Conservation (phyloP, 2,329 filamentous ascomycete species). For the Blastomyces percursus region DNA sequence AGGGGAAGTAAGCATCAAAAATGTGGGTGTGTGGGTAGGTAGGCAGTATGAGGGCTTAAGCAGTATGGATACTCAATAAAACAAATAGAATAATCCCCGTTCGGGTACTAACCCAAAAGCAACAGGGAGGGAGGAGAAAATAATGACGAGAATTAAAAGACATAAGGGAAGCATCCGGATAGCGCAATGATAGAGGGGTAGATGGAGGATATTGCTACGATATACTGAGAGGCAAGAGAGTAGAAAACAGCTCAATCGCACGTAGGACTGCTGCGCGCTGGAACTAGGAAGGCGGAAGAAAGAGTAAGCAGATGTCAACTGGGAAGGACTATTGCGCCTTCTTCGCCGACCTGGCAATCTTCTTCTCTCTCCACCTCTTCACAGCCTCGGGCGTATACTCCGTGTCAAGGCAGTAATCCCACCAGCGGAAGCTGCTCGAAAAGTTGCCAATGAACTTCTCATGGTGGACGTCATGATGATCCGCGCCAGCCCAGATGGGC, state of each 20-base stretch:
- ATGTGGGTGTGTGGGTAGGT: not conserved
- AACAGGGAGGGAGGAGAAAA: not conserved
- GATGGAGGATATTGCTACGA: not conserved
- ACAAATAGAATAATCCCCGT: not conserved
- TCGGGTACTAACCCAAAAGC: not conserved
- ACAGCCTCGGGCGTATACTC: slow-evolving; percentile 81
- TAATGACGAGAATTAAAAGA: not conserved
- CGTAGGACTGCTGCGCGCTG: not conserved
- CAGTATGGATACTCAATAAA: slow-evolving; percentile 1
- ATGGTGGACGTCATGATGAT: slow-evolving; percentile 95
- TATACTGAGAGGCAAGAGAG: not conserved
- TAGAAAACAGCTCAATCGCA: no score
- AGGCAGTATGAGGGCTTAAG: not conserved
- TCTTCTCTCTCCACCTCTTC: slow-evolving; percentile 63
- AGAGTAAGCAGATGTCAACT: not conserved
- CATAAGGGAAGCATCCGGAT: not conserved
- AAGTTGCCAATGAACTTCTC: slow-evolving; percentile 99
- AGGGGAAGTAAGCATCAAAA: not conserved
- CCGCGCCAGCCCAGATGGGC: slow-evolving; percentile 94
- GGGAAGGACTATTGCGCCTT: slow-evolving; percentile 10
- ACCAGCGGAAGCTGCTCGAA: slow-evolving; percentile 96
- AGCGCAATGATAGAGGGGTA: not conserved
- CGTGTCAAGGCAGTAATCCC: slow-evolving; percentile 89
- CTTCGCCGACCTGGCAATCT: slow-evolving; percentile 12
- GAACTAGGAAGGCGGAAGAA: not conserved